Evolutionary conservation across 768 basidiomycete species (phyloP).

Genomic region (Trametes coccinea): DNA sequence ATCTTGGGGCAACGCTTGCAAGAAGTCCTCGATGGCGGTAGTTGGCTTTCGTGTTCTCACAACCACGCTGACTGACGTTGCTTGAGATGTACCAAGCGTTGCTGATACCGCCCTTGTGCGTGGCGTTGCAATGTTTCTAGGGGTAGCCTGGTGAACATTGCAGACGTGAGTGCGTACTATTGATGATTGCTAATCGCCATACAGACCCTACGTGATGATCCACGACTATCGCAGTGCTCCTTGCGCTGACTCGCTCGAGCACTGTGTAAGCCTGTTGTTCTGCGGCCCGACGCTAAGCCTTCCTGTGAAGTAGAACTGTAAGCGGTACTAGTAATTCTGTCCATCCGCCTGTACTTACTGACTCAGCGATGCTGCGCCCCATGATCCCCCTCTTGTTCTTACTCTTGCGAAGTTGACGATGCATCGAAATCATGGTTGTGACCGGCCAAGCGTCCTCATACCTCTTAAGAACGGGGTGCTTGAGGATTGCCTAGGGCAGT

Average conservation of each 20-base stretch:
- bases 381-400: not conserved
- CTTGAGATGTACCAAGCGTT: too few relatives aligned
- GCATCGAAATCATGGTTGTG: not conserved
- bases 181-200: too few relatives aligned
- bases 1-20: slow-evolving; percentile 6
- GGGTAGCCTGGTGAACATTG: too few relatives aligned
- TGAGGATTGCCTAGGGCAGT: not conserved
- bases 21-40: not conserved
- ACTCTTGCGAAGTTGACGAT: slow-evolving; percentile 2
- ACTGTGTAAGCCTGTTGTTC: too few relatives aligned
- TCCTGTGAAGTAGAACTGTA: too few relatives aligned
- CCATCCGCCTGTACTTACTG: not conserved
- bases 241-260: too few relatives aligned
- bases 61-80: too few relatives aligned
- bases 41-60: not conserved
- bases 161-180: too few relatives aligned
- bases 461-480: not conserved
- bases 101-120: not conserved
- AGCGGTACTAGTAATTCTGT: too few relatives aligned
- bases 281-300: too few relatives aligned
- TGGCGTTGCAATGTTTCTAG: not conserved
- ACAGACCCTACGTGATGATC: too few relatives aligned
- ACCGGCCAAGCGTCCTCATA: slow-evolving; percentile 9
- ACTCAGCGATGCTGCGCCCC: not conserved
- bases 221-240: too few relatives aligned